Evolutionary conservation across 2,329 filamentous ascomycete species (phyloP).

Genomic region (Stagonosporopsis chrysanthemi): DNA sequence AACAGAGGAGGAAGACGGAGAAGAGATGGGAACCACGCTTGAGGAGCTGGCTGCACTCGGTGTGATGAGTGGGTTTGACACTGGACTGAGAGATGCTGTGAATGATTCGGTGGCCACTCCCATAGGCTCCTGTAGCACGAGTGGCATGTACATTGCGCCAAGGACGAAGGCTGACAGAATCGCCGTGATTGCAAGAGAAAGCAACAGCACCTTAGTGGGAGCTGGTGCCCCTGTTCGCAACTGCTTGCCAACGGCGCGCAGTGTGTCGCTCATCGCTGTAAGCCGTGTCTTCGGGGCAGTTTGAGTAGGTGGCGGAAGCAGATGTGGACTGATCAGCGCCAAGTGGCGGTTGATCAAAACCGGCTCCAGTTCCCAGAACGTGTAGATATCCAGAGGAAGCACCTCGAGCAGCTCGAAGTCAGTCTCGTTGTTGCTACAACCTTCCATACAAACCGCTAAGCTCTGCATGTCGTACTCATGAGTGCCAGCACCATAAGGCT

Average conservation of each 20-base stretch:
- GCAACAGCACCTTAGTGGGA: conserved; percentile 7
- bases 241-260: conserved; percentile 20
- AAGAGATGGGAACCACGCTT: conserved; percentile 3
- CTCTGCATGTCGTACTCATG: conserved; percentile 29
- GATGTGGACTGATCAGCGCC: conserved; percentile 40
- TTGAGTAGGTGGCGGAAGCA: conserved; percentile 17
- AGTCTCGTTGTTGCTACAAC: conserved; percentile 27
- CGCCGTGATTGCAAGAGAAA: conserved; percentile 26
- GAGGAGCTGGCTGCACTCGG: conserved; percentile 15
- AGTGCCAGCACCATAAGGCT: conserved; percentile 36
- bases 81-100: conserved; percentile 3
- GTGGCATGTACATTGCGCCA: conserved; percentile 22
- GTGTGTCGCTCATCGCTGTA: conserved; percentile 11
- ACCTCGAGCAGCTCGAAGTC: conserved; percentile 40
- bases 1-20: conserved; percentile 3
- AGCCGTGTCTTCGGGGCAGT: conserved; percentile 4
- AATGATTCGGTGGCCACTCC: conserved; percentile 12
- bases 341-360: conserved; percentile 50
- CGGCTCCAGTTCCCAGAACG: conserved; percentile 44
- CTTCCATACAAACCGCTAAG: conserved; percentile 44
- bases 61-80: not conserved
- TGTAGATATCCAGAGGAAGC: conserved; percentile 44
- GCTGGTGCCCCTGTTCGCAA: conserved; percentile 11
- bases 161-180: conserved; percentile 29
- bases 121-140: conserved; percentile 17